Percentiles rank a stretch among this genome's conserved stretches.
Conservation (phyloP, 495 filamentous ascomycete genomes). For the Penicillium desertorum region DNA sequence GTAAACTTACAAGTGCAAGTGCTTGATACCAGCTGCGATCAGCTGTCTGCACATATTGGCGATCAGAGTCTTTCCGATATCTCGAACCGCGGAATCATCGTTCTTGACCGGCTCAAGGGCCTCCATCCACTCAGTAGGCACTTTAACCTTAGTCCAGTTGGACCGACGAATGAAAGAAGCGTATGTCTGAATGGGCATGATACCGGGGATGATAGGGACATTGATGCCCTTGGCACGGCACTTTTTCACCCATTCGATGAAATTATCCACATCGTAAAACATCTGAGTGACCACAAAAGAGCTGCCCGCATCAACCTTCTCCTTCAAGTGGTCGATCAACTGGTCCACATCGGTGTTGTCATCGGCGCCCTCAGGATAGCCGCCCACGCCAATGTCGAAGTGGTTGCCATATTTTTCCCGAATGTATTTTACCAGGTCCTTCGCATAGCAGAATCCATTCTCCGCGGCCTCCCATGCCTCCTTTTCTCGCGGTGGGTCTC, state of each 20-base stretch:
- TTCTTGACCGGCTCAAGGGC: slow-evolving; percentile 92
- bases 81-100: slow-evolving; percentile 88
- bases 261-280: slow-evolving; percentile 98
- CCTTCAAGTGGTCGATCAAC: slow-evolving; percentile 90
- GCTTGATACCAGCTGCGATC: slow-evolving; percentile 74
- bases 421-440: slow-evolving; percentile 92
- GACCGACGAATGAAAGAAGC: slow-evolving; percentile 85
- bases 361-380: slow-evolving; percentile 95
- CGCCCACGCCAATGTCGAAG: slow-evolving; percentile 97
- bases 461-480: slow-evolving; percentile 89
- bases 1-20: slow-evolving; percentile 78
- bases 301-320: slow-evolving; percentile 94
- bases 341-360: slow-evolving; percentile 82
- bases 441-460: slow-evolving; percentile 86
- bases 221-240: slow-evolving; percentile 80
- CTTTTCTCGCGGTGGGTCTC: slow-evolving; percentile 92
- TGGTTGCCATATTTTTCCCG: slow-evolving; percentile 85
- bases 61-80: slow-evolving; percentile 86
- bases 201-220: slow-evolving; percentile 91
- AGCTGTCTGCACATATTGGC: slow-evolving; percentile 88
- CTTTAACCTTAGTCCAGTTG: slow-evolving; percentile 79
- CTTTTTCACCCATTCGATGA: slow-evolving; percentile 84
- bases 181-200: slow-evolving; percentile 98
- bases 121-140: slow-evolving; percentile 78
- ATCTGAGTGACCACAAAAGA: slow-evolving; percentile 97